Conservation (phyloP, 192 early-diverging fungal species). For the Coemansia sp. region DNA sequence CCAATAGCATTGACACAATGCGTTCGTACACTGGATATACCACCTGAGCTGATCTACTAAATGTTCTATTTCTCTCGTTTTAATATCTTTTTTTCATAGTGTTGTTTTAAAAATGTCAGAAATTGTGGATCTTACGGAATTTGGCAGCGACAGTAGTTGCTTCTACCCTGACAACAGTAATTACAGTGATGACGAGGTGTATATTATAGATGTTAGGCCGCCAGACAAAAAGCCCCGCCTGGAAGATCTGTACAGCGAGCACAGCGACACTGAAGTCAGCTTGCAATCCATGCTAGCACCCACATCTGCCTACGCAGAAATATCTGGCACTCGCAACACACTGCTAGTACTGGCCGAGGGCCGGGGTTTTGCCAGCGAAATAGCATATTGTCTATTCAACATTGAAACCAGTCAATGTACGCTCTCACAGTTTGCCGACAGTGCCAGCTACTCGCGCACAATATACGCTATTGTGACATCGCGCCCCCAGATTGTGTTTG, state of each 20-base stretch:
- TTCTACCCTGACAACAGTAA: neutral
- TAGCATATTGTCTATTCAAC: slow-evolving; percentile 45
- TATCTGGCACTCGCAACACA: slow-evolving; percentile 16
- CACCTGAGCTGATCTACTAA: neutral
- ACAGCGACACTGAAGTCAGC: neutral
- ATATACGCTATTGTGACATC: slow-evolving; percentile 39
- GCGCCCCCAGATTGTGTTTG: slow-evolving; percentile 38
- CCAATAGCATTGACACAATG: slow-evolving; percentile 44
- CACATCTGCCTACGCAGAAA: slow-evolving; percentile 40
- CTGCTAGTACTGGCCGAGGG: slow-evolving; percentile 48
- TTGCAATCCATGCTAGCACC: slow-evolving; percentile 16
- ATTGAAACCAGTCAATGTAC: slow-evolving; percentile 31
- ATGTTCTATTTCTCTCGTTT: neutral
- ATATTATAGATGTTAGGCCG: neutral
- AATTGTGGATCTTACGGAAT: slow-evolving; percentile 29
- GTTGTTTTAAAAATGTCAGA: neutral
- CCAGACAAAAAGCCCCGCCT: slow-evolving; percentile 16
- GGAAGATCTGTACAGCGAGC: neutral
- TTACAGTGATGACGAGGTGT: slow-evolving; percentile 14
- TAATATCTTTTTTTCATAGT: neutral
- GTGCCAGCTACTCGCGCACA: slow-evolving; percentile 47
- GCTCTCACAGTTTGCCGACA: slow-evolving; percentile 45
- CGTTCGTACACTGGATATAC: slow-evolving; percentile 25
- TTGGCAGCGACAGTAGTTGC: slow-evolving; percentile 10
- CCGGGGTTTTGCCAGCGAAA: slow-evolving; percentile 44